These are phyloP conservation scores for Colletotrichum acutatum DNA, from an alignment of 2,329 filamentous ascomycete genomes.

Conservation along the genomic window DNA sequence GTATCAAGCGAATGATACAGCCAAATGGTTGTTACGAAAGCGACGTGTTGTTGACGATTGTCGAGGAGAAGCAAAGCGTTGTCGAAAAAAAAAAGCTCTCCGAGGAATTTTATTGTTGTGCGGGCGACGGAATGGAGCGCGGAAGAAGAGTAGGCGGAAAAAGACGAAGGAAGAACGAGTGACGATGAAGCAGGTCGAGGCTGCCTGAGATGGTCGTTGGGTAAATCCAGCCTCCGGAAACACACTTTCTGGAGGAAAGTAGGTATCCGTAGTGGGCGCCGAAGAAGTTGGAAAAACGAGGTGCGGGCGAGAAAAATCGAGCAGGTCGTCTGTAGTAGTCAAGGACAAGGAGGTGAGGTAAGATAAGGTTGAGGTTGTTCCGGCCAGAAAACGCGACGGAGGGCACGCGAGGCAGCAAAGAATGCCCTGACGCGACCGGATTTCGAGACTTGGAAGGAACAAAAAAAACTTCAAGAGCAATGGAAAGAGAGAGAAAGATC, in stretches of 20 bases:
- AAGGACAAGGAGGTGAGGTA: background rate
- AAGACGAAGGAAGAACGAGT: background rate
- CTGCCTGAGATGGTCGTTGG: background rate
- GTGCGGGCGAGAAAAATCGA: background rate
- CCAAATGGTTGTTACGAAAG: background rate
- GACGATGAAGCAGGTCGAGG: background rate
- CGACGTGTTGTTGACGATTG: background rate
- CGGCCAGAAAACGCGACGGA: background rate
- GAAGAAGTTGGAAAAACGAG: background rate
- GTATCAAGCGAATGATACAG: background rate
- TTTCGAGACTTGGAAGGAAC: background rate
- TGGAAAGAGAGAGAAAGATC: constrained; percentile 11
- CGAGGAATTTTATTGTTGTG: background rate
- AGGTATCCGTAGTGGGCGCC: too few species aligned
- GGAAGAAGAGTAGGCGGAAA: background rate
- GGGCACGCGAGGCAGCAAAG: background rate
- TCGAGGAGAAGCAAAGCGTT: background rate
- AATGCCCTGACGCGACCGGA: background rate
- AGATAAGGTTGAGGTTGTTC: background rate
- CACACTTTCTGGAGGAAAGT: background rate
- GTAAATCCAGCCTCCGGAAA: background rate
- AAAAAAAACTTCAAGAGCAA: background rate
- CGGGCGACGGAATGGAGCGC: background rate
- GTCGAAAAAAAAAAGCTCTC: background rate
- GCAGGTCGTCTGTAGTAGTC: background rate